Percentiles rank a stretch among this genome's conserved stretches.
phyloP scores from a whole-genome alignment of 2,329 filamentous ascomycete species.

The Colletotrichum sp. region DNA sequence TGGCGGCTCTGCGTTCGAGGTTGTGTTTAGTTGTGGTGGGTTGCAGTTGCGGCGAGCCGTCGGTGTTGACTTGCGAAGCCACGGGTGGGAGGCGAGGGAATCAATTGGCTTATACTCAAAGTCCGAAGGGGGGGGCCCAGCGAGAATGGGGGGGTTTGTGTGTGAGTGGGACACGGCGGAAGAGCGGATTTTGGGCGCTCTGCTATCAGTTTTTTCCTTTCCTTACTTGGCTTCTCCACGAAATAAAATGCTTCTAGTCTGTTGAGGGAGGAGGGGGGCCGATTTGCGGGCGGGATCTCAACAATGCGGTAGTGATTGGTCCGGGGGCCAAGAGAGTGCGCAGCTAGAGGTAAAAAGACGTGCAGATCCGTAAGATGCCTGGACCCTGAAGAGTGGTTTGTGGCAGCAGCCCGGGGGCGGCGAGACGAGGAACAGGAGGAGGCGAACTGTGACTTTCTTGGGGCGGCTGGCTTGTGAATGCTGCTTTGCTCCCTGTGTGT shows the following conservation, averaged over 20 bases:
- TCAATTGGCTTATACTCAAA: slow-evolving; percentile 15
- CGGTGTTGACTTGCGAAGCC: slow-evolving; percentile 2
- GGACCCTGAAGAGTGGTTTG: slow-evolving; percentile 5
- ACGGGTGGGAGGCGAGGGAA: slow-evolving; percentile 19
- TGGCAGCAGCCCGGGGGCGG: background rate
- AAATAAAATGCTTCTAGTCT: slow-evolving; percentile 9
- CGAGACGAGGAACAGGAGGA: background rate
- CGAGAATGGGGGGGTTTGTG: background rate
- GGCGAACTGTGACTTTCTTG: background rate
- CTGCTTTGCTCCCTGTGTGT: background rate
- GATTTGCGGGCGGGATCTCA: slow-evolving; percentile 16
- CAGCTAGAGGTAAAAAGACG: background rate
- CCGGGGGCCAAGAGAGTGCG: background rate
- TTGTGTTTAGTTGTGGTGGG: background rate
- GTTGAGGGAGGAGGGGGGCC: slow-evolving; percentile 8
- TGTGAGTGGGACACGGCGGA: background rate
- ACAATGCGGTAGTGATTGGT: slow-evolving; percentile 17
- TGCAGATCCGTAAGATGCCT: slow-evolving; percentile 7
- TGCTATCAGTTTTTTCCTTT: background rate
- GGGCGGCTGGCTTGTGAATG: background rate
- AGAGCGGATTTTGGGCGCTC: background rate
- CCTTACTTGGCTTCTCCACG: slow-evolving; percentile 3
- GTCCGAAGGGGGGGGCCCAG: background rate
- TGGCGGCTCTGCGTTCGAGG: background rate
- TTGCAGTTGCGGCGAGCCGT: slow-evolving; percentile 3